Base-by-base conservation (phyloP, 441 rosid genomes). In the Arabidopsis lyrata region DNA sequence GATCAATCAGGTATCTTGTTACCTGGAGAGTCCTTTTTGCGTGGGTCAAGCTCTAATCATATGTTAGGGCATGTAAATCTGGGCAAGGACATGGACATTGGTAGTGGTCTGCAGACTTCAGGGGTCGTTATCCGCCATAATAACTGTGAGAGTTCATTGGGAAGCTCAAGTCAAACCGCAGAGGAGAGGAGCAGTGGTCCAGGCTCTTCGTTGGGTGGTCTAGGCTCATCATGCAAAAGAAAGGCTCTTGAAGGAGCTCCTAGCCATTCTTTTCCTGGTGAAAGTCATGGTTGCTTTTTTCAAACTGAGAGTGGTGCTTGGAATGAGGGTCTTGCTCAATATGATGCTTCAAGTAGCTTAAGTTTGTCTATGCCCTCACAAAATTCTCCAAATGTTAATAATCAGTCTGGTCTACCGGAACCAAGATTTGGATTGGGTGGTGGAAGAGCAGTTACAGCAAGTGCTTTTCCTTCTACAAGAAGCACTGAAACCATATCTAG, bases 211-310 rank as follows among this genome's bases (percentile, higher is more conserved):
- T 41, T 84, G 66, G 87, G 86, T 63, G 73, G 77, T 73, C 84
- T 91, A 93, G 91, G 92, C 70, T 81, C 80, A 59, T 91, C 98
- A 41, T 87, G 95, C 94, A 91, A 93, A 82, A 86, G 97, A 83
- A 93, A 83, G 85, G 86, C 92, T 65, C 88, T 87, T 70, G 97
- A 93, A 81, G 97, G 93, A 79, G 79, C 88, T 56, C 84, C 98
- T 36, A 84, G 84, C 75, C 88, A 76, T 68, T 84, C 90, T 47
- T 84, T 82, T 77, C 74, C 85, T 14, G 81, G 83, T 47, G 87
- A 82, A 72, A 87, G 88, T 75, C 86, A 92, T 47, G 81, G 85
- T 80, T 74, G 80, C 74, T 72, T 73, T 81, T 82, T 82, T 44
- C 90, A 84, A 72, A 75, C 81, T 61, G 92, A 85, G 42, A 82